phyloP scores from a whole-genome alignment of 1,139 yeast genomes.

The Pichia kudriavzevii region DNA sequence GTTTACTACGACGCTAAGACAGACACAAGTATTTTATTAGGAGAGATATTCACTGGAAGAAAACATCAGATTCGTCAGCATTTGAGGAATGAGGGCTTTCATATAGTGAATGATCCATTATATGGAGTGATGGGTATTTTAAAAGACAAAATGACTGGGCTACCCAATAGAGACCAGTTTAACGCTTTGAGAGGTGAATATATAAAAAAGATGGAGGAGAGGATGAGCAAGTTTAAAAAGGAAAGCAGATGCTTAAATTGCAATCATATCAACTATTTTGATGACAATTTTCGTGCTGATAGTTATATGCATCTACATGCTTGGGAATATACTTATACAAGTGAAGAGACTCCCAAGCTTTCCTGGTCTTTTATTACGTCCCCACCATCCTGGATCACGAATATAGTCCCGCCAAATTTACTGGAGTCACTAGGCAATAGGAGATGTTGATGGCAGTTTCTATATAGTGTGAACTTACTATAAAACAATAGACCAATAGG shows the following conservation, averaged over 20 bases:
- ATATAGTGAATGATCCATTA: slow-evolving; percentile 63
- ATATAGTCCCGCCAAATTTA: slow-evolving; percentile 6
- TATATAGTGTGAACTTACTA: too few species aligned
- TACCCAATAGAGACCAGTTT: slow-evolving; percentile 16
- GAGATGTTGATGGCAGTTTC: too few species aligned
- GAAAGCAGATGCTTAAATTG: slow-evolving; percentile 38
- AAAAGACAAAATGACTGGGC: slow-evolving; percentile 6
- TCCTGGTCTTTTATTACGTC: slow-evolving; percentile 26
- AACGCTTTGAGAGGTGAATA: slow-evolving; percentile 6
- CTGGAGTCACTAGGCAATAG: too few species aligned
- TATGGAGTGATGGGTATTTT: slow-evolving; percentile 31
- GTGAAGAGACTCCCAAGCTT: neutral
- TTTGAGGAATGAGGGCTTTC: slow-evolving; percentile 48
- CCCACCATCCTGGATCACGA: slow-evolving; percentile 32
- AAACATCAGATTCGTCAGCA: slow-evolving; percentile 78
- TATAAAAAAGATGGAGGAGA: slow-evolving; percentile 4
- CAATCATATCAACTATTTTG: slow-evolving; percentile 32
- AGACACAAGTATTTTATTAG: slow-evolving; percentile 47
- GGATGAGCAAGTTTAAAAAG: slow-evolving; percentile 9
- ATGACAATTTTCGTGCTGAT: slow-evolving; percentile 30
- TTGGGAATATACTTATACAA: slow-evolving; percentile 28
- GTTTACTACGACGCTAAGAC: slow-evolving; percentile 27
- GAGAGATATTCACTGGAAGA: slow-evolving; percentile 63
- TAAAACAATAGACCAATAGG: too few species aligned
- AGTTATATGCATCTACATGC: slow-evolving; percentile 52